These are phyloP conservation scores for Gyromitra esculenta DNA, from an alignment of 2,329 filamentous ascomycete genomes.

Conservation along the genomic window DNA sequence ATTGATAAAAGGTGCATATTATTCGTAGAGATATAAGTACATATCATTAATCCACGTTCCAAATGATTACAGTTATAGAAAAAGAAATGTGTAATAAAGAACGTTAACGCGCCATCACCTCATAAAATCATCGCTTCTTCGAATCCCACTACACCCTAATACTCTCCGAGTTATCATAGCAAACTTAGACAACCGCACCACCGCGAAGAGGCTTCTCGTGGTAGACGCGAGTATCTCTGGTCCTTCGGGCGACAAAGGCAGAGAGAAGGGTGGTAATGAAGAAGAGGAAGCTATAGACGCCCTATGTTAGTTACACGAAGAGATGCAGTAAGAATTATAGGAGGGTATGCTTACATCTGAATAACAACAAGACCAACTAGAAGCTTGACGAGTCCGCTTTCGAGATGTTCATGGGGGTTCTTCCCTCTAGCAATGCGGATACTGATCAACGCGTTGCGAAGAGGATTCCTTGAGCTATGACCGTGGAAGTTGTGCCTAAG, in stretches of 20 bases:
- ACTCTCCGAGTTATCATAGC: neutral
- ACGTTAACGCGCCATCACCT: neutral
- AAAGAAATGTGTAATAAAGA: neutral
- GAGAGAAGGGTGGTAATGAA: conserved; percentile 56
- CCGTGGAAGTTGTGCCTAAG: conserved; percentile 55
- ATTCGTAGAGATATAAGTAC: conserved; percentile 3
- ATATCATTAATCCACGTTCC: neutral
- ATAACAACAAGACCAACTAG: conserved; percentile 54
- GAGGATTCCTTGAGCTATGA: conserved; percentile 45
- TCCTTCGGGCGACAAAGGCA: conserved; percentile 34
- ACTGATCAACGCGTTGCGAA: conserved; percentile 28
- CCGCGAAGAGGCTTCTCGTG: conserved; percentile 27
- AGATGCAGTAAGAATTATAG: neutral
- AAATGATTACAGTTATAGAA: conserved; percentile 1
- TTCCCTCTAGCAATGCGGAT: conserved; percentile 5
- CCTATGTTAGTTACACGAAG: neutral
- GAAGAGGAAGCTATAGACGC: conserved; percentile 53
- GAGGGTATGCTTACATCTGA: conserved; percentile 48
- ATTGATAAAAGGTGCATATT: conserved; percentile 5
- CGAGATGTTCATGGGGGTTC: conserved; percentile 8
- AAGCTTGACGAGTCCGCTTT: conserved; percentile 52
- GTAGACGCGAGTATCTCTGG: neutral
- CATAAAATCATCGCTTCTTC: conserved; percentile 3
- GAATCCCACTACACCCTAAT: neutral
- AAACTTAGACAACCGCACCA: conserved; percentile 27